Percentiles rank a stretch among this genome's conserved stretches.
These are phyloP conservation scores for Triglochin maritima DNA, from an alignment of 106 monocot species.

Conservation along the genomic window DNA sequence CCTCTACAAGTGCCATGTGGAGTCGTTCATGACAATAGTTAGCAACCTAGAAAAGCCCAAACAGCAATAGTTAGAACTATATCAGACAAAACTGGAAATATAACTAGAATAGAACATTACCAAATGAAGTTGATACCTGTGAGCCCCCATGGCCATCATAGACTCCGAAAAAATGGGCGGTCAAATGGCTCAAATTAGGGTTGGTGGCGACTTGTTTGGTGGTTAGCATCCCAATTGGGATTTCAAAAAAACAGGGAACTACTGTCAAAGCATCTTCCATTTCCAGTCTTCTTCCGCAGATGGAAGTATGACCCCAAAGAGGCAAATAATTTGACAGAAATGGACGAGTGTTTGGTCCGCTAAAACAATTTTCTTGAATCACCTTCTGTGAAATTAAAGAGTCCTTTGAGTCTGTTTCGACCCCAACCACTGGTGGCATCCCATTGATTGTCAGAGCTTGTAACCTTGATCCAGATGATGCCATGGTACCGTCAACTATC, in stretches of 20 bases:
- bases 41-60: constrained; percentile 37
- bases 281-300: constrained; percentile 57
- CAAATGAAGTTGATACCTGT: constrained; percentile 21
- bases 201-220: constrained; percentile 10
- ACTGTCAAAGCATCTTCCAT: constrained; percentile 68
- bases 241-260: constrained; percentile 41
- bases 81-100: background rate
- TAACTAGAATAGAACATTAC: background rate
- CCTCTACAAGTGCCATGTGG: constrained; percentile 35
- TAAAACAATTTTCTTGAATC: constrained; percentile 3
- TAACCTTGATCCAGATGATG: background rate
- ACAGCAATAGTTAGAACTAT: background rate
- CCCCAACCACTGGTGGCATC: background rate
- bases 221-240: constrained; percentile 44
- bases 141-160: constrained; percentile 73
- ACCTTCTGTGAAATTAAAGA: constrained; percentile 4
- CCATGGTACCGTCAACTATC: background rate
- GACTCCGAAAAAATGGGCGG: constrained; percentile 56
- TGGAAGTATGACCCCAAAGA: constrained; percentile 55
- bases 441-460: background rate
- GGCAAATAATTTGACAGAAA: constrained; percentile 21
- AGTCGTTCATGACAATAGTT: constrained; percentile 39
- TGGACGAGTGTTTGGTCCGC: constrained; percentile 1
- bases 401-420: constrained; percentile 5
- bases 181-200: constrained; percentile 20